These are phyloP conservation scores for Phytophthora litchii DNA, from an alignment of 352 stramenopile genomes.

Conservation along the genomic window DNA sequence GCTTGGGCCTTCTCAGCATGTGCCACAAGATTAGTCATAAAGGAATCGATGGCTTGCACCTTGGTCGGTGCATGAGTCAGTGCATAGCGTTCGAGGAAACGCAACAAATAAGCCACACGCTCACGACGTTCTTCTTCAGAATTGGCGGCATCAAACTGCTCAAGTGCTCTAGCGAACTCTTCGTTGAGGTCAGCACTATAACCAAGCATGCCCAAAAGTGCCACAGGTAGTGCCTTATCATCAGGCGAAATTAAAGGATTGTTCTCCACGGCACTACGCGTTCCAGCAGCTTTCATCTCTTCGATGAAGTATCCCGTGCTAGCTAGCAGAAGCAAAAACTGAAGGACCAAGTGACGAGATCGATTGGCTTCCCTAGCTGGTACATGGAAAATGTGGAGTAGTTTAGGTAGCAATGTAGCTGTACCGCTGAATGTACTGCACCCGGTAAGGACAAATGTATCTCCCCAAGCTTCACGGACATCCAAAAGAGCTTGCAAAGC, in stretches of 20 bases:
- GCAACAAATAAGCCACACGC: constrained; percentile 54
- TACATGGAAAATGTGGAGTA: constrained; percentile 49
- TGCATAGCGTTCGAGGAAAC: constrained; percentile 71
- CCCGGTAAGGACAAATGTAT: constrained; percentile 35
- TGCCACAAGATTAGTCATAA: constrained; percentile 56
- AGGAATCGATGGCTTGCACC: constrained; percentile 50
- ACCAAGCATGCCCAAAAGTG: constrained; percentile 67
- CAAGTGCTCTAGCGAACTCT: constrained; percentile 57
- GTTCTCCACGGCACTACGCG: constrained; percentile 62
- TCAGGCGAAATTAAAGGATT: constrained; percentile 53
- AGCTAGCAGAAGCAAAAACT: constrained; percentile 60
- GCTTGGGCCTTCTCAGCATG: constrained; percentile 31
- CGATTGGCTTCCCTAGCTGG: constrained; percentile 22
- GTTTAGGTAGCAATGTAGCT: constrained; percentile 31
- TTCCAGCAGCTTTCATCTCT: constrained; percentile 56
- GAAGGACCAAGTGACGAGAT: constrained; percentile 49
- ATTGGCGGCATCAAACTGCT: constrained; percentile 39
- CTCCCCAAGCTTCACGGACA: constrained; percentile 33
- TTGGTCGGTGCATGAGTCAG: constrained; percentile 56
- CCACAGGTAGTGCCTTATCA: constrained; percentile 64
- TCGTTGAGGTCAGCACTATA: constrained; percentile 75
- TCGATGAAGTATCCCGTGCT: constrained; percentile 56
- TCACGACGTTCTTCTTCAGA: constrained; percentile 35
- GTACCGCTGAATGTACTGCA: constrained; percentile 30
- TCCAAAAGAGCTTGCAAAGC: constrained; percentile 37